These are phyloP conservation scores for Lichtheimia corymbifera DNA, from an alignment of 371 early-diverging fungal species.

Conservation along the genomic window DNA sequence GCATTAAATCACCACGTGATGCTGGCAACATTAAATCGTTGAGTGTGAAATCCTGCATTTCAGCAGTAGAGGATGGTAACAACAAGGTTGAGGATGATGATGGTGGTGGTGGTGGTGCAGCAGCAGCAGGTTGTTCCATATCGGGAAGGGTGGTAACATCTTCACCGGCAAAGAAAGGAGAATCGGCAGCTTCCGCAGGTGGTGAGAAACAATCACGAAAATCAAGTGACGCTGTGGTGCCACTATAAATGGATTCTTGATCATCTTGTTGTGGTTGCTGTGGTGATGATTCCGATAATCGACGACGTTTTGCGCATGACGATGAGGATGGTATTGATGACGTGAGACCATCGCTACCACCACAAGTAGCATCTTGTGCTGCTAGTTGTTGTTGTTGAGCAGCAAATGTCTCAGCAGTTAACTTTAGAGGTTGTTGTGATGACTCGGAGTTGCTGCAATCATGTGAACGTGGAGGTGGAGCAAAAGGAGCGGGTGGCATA, in stretches of 20 bases:
- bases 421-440: constrained; percentile 9
- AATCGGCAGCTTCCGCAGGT: constrained; percentile 21
- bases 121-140: constrained; percentile 1
- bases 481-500: constrained; percentile 29
- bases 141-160: background rate
- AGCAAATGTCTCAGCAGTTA: constrained; percentile 18
- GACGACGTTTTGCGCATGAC: background rate
- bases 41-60: constrained; percentile 5
- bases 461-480: constrained; percentile 15
- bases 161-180: constrained; percentile 1
- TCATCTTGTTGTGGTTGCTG: background rate
- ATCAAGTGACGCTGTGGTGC: constrained; percentile 47
- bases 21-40: constrained; percentile 13
- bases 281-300: background rate
- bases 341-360: too few relatives aligned
- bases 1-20: constrained; percentile 15
- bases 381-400: constrained; percentile 20
- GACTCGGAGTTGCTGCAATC: constrained; percentile 21
- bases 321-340: background rate
- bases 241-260: constrained; percentile 28
- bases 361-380: background rate
- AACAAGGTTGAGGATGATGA: background rate
- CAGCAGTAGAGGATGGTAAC: background rate
- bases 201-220: constrained; percentile 52
- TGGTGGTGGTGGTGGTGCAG: constrained; percentile 6